phyloP scores from a whole-genome alignment of 2,329 filamentous ascomycete genomes.

The Colletotrichum euphorbiae region DNA sequence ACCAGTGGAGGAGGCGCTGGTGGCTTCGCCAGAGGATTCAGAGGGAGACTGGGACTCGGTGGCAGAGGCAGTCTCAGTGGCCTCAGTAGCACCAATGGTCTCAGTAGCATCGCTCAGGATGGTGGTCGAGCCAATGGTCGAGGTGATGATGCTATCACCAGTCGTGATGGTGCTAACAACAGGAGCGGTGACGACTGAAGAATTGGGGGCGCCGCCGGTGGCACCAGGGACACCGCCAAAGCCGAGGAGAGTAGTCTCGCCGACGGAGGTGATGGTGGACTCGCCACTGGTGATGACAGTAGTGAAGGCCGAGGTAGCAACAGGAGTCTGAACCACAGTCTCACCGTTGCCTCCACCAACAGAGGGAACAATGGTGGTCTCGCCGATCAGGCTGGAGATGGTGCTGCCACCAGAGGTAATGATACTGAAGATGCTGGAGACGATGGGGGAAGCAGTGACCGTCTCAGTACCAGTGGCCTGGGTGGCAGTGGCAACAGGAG shows the following conservation, averaged over 20 bases:
- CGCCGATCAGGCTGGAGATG: constrained; percentile 50
- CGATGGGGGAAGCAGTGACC: constrained; percentile 24
- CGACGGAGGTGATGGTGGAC: constrained; percentile 44
- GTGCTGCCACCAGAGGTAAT: constrained; percentile 51
- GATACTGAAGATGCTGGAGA: constrained; percentile 36
- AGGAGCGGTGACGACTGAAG: constrained; percentile 33
- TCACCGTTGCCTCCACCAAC: constrained; percentile 4
- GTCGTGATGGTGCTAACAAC: constrained; percentile 37
- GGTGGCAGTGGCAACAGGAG: constrained; percentile 44
- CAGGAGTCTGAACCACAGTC: constrained; percentile 44
- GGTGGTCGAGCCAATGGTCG: constrained; percentile 43
- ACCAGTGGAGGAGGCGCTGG: constrained; percentile 29
- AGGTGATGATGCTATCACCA: constrained; percentile 24
- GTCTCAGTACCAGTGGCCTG: constrained; percentile 30
- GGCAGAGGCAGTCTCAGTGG: constrained; percentile 37
- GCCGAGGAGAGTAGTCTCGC: constrained; percentile 45
- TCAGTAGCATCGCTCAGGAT: constrained; percentile 43
- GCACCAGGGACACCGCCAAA: constrained; percentile 30
- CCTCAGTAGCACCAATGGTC: constrained; percentile 42
- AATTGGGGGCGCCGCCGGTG: constrained; percentile 13
- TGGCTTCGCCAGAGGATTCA: constrained; percentile 23
- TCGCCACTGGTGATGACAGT: constrained; percentile 42
- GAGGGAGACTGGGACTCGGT: constrained; percentile 24
- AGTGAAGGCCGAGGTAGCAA: constrained; percentile 48
- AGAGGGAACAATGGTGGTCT: constrained; percentile 26